Base-by-base conservation (phyloP, 768 basidiomycete genomes). In the Leccinum pellstonianum region DNA sequence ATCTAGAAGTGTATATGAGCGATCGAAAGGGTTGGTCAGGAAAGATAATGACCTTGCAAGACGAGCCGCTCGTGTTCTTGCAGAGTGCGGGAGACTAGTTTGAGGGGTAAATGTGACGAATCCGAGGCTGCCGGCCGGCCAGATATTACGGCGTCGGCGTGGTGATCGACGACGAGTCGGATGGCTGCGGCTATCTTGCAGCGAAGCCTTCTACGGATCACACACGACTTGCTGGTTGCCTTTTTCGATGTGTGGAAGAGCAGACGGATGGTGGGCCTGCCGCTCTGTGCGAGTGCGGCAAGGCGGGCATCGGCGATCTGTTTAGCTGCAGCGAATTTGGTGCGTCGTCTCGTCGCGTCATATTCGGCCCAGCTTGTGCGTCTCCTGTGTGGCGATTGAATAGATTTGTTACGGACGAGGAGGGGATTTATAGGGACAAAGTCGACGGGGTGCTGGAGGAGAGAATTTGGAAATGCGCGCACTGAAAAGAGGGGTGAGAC, bases 201-300 rank as follows among this genome's bases (percentile, higher is more conserved):
- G 4, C 66, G 64, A 3, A 70, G 61, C 12, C 62, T 49, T 19
- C 61, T 51, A 4, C 70, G 70, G 14, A 71, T 10, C 8, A 70
- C 68, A 4, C 33, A 61, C 5, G 56, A 64, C 33, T 70, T 72
- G 62, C 63, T 70, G 2, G 68, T 71, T 2, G 55, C 46, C 54
- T 70, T 72, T 52, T 72, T 72, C 5, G 66, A 55, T 1, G 55
- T 63, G 52, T 64, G 62, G 35, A 66, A 71, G 19, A 68, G 59
- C 0, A 71, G 55, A 23, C 59, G 23, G 49, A 71, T 10, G 38
- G 56, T 67, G 38, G 5, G 55, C 38, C 57, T 61, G 27, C 59
- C 64, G 3, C n/a, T 33, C 25, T 31, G 4, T 23, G 64, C 58
- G 52, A 66, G 31, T 23, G 52, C 60, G 15, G 61, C 56, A 3